Conservation (phyloP, 1,139 yeast genomes). For the Pichia sp. region DNA sequence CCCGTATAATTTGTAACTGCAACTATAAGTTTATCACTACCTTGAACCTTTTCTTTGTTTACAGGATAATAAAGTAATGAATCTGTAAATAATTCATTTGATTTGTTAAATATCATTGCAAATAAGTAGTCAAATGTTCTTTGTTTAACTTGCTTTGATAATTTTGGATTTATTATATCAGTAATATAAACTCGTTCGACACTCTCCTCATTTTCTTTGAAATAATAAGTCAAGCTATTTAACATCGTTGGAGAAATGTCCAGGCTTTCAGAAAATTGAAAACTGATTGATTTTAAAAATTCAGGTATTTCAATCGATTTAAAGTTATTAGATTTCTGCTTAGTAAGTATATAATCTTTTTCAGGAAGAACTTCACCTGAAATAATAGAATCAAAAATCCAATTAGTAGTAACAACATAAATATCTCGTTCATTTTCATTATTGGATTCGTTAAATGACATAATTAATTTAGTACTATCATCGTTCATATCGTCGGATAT, state of each 20-base stretch:
- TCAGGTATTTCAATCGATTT: neutral
- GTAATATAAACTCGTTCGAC: neutral
- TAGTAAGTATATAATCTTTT: neutral
- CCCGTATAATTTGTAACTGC: conserved; percentile 81
- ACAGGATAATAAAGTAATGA: conserved; percentile 63
- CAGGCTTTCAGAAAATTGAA: neutral
- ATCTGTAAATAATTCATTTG: neutral
- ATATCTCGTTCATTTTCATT: conserved; percentile 35
- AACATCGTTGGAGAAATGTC: neutral
- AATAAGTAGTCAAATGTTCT: conserved; percentile 12
- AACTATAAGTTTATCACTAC: conserved; percentile 46
- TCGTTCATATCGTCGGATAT: conserved; percentile 52
- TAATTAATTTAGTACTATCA: conserved; percentile 34
- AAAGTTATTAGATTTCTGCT: neutral
- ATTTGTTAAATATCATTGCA: conserved; percentile 3
- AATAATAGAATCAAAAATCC: conserved; percentile 64
- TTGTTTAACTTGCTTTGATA: neutral
- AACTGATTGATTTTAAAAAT: neutral
- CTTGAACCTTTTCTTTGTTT: conserved; percentile 47
- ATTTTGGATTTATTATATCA: neutral
- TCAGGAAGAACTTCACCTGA: conserved; percentile 23
- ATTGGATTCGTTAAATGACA: conserved; percentile 32
- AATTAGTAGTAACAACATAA: conserved; percentile 64
- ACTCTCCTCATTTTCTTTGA: neutral
- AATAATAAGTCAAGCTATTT: neutral